Percentiles rank a stretch among this genome's conserved stretches.
These are phyloP conservation scores for Solanum habrochaites DNA, from an alignment of 257 asterid genomes.

Conservation along the genomic window DNA sequence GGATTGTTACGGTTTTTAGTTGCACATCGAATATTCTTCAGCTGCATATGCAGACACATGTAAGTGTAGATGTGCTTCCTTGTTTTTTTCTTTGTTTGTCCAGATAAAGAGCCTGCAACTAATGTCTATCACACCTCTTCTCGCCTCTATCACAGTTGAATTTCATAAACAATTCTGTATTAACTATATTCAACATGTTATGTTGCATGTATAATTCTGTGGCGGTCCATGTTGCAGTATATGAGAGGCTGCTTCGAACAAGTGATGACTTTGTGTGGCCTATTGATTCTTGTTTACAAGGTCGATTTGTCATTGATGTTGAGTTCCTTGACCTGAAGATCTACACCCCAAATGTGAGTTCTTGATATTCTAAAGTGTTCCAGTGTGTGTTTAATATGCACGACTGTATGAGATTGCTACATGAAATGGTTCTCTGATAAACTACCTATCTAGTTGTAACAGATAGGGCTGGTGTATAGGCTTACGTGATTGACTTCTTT, in stretches of 20 bases:
- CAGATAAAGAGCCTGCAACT: not conserved
- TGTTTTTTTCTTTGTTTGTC: not conserved
- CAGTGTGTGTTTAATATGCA: not conserved
- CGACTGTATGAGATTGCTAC: not conserved
- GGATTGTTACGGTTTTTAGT: not conserved
- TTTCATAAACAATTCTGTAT: not conserved
- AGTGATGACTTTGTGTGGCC: slow-evolving; percentile 84
- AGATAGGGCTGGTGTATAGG: not conserved
- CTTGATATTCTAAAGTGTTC: not conserved
- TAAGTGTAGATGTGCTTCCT: not conserved
- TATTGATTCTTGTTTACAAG: slow-evolving; percentile 48
- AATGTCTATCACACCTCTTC: not conserved
- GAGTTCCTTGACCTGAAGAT: slow-evolving; percentile 86
- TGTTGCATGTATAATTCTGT: not conserved
- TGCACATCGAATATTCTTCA: not conserved
- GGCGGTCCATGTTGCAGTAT: slow-evolving; percentile 43
- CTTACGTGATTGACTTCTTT: not conserved
- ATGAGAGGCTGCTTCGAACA: slow-evolving; percentile 65
- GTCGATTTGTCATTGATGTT: slow-evolving; percentile 67
- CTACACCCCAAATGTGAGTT: slow-evolving; percentile 47
- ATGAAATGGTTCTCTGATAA: not conserved
- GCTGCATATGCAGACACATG: not conserved
- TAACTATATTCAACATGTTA: not conserved
- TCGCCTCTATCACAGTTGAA: not conserved
- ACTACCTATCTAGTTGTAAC: not conserved